Evolutionary conservation across 305 asterid species (phyloP), one percentile per base, ranked within the genome.

Genomic region (Solanum hybrid): DNA sequence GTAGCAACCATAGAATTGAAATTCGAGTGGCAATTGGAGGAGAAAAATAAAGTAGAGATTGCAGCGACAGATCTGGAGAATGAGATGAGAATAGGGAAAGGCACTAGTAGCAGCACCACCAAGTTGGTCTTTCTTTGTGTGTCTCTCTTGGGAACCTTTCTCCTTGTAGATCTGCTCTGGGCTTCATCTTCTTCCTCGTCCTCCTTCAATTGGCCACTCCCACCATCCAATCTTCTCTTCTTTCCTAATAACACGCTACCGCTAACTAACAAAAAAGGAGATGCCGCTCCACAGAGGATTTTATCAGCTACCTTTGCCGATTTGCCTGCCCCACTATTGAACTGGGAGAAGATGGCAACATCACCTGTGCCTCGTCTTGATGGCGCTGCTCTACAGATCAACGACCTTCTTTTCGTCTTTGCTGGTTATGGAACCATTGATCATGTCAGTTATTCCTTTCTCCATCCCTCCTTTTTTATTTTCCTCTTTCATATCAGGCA

Each of bases 351-450:
- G 94, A 97, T 97, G 99, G 92, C 96, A 13, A 39, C 92, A 8
- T 96, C 99, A 78, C 99, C 99, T 0, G 99, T 97, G 90, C 97
- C 99, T 91, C 99, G 99, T 90, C 98, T 97, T 22, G 99, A 97
- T 87, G 99, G 99, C 72, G 98, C 98, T 11, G 98, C 99, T 8
- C 87, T 97, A 88, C 99, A 97, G 92, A 95, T 97, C 92, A 93
- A 93, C 90, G 91, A 96, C 93, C 98, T 93, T 90, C 96, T 97
- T 84, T 97, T 78, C 88, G 99, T 97, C 36, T 97, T 97, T 92
- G 99, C 98, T 91, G 99, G 99, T 86, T 97, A 97, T 92, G 99
- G 99, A 89, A 97, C 97, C 92, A 95, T 97, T 91, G 98, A 97
- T 91, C 92, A 91, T 91, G 99, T 96, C 90, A 92, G 98, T 37